Conservation (phyloP, 1,284 basidiomycete species). For the Austroboletus rostrupii region DNA sequence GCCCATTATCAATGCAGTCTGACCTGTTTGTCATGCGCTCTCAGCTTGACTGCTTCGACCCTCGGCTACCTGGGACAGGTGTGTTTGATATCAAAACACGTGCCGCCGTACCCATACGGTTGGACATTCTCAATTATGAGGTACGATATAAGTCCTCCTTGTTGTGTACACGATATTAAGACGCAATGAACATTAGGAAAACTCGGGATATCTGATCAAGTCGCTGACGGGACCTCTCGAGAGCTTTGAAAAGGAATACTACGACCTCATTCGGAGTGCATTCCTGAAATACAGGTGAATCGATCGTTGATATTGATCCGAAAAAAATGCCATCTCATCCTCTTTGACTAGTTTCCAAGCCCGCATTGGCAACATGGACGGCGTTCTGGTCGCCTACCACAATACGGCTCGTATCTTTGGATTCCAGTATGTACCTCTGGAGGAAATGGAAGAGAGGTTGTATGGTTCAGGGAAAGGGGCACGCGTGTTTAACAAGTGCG, state of each 20-base stretch:
- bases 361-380: conserved; percentile 96
- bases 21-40: conserved; percentile 87
- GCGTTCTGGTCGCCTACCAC: conserved; percentile 93
- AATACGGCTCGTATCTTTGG: conserved; percentile 88
- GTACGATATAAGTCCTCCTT: conserved; percentile 33
- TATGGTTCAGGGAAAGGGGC: conserved; percentile 63
- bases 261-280: conserved; percentile 88
- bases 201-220: conserved; percentile 74
- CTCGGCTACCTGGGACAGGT: conserved; percentile 80
- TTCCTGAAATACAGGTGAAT: conserved; percentile 89
- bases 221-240: conserved; percentile 57
- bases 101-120: conserved; percentile 79
- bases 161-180: neutral
- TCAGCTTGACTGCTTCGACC: conserved; percentile 87
- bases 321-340: neutral
- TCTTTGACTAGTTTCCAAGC: conserved; percentile 73
- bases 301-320: neutral
- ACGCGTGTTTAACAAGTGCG: conserved; percentile 74
- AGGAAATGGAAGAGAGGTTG: conserved; percentile 83
- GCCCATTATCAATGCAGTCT: conserved; percentile 42
- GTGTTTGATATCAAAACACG: conserved; percentile 97
- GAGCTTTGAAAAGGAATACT: conserved; percentile 88
- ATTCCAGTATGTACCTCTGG: conserved; percentile 88
- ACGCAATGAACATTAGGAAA: conserved; percentile 44
- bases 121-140: conserved; percentile 84